Percentiles rank a stretch among this genome's conserved stretches.
phyloP scores from a whole-genome alignment of 768 basidiomycete genomes.

The Mycena galericulata region DNA sequence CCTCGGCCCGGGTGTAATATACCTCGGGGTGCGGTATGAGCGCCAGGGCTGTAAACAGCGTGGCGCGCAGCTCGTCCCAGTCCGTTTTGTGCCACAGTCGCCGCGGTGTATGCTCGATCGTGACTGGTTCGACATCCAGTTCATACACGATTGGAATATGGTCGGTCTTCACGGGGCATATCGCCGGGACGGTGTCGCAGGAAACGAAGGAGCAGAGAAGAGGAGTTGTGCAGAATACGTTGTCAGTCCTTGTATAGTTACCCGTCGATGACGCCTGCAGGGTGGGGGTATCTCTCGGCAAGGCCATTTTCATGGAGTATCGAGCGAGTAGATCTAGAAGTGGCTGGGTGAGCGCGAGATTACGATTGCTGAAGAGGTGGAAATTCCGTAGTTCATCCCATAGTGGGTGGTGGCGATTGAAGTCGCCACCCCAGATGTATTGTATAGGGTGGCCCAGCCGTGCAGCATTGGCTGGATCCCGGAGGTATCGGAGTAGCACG shows the following conservation, averaged over 20 bases:
- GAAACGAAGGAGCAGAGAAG: conserved; percentile 35
- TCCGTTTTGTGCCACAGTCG: conserved; percentile 45
- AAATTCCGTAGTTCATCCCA: too few relatives aligned
- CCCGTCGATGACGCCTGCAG: too few relatives aligned
- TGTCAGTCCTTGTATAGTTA: conserved; percentile 56
- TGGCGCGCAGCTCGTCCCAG: conserved; percentile 45
- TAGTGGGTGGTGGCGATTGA: too few relatives aligned
- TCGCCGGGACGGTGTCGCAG: conserved; percentile 41
- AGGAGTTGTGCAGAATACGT: conserved; percentile 50
- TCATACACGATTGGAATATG: conserved; percentile 53
- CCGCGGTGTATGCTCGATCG: not conserved
- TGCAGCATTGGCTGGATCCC: too few relatives aligned
- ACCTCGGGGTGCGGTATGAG: not conserved
- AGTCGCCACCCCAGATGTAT: too few relatives aligned
- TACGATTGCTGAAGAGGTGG: too few relatives aligned
- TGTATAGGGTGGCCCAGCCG: too few relatives aligned
- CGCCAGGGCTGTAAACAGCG: conserved; percentile 22
- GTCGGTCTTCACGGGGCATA: too few relatives aligned
- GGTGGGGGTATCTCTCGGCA: too few relatives aligned
- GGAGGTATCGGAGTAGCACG: conserved; percentile 1
- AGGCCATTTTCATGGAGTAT: too few relatives aligned
- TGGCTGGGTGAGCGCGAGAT: too few relatives aligned
- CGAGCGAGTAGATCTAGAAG: too few relatives aligned
- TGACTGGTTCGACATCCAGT: conserved; percentile 37
- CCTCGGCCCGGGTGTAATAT: not conserved